Evolutionary conservation across 1,139 yeast species (phyloP).

Genomic region (Diutina mesorugosa): DNA sequence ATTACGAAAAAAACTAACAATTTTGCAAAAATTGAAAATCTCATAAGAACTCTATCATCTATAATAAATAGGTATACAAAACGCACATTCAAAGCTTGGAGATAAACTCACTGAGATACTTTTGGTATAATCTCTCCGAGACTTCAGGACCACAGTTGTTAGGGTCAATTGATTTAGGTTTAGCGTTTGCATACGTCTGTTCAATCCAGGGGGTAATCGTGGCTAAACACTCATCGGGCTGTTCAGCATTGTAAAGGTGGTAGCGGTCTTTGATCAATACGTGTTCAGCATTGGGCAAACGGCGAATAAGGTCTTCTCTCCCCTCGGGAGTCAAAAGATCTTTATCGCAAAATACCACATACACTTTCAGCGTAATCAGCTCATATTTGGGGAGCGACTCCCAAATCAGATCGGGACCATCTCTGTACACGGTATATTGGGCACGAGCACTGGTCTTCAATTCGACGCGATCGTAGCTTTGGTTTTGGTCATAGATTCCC

Average conservation of each 20-base stretch:
- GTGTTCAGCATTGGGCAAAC: neutral
- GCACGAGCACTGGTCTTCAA: neutral
- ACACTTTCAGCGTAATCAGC: neutral
- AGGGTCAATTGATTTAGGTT: neutral
- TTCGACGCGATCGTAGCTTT: neutral
- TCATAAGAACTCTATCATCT: neutral
- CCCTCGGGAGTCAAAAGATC: neutral
- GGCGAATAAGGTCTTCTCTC: neutral
- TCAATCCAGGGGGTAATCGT: neutral
- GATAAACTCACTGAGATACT: neutral
- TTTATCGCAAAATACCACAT: neutral
- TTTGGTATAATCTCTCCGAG: neutral
- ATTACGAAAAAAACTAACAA: no score
- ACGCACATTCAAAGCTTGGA: neutral
- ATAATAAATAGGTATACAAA: no score
- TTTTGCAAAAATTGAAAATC: no score
- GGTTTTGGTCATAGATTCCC: neutral
- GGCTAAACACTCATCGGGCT: neutral
- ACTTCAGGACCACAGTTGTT: neutral
- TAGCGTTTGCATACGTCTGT: neutral
- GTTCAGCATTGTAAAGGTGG: constrained; percentile 1
- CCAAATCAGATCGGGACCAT: neutral
- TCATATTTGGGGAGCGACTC: neutral
- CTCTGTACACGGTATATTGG: neutral
- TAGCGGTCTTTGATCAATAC: neutral